Percentiles rank a stretch among this genome's conserved stretches.
Conservation (phyloP, 441 rosid genomes). For the Populus hybrid region DNA sequence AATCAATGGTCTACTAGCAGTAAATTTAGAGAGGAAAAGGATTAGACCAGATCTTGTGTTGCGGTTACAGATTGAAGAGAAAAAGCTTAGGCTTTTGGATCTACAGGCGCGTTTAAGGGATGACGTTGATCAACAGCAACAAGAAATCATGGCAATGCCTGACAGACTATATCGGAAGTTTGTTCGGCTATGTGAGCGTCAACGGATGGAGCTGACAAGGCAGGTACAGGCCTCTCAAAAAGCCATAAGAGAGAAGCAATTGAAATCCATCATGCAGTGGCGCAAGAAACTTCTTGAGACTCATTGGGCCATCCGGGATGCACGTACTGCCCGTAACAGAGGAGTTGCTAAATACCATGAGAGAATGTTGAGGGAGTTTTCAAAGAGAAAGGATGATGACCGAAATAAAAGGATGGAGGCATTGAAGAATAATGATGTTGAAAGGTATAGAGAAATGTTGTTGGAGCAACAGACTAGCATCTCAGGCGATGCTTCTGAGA, state of each 20-base stretch:
- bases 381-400: constrained; percentile 96
- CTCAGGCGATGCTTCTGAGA: constrained; percentile 93
- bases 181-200: constrained; percentile 97
- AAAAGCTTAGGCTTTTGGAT: constrained; percentile 79
- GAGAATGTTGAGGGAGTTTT: constrained; percentile 91
- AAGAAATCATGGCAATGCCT: constrained; percentile 99
- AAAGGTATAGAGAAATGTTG: constrained; percentile 98
- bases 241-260: constrained; percentile 89
- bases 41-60: constrained; percentile 99
- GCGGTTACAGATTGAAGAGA: constrained; percentile 97
- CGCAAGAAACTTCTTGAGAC: constrained; percentile 99
- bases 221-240: constrained; percentile 89
- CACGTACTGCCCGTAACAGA: constrained; percentile 97
- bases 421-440: constrained; percentile 98
- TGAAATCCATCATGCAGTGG: constrained; percentile 98
- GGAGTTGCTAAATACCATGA: constrained; percentile 99
- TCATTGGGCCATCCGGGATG: constrained; percentile 99
- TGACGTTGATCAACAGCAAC: constrained; percentile 95
- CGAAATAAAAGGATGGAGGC: constrained; percentile 99
- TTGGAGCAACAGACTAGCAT: constrained; percentile 96
- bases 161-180: constrained; percentile 98
- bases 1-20: constrained; percentile 77
- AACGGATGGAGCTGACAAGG: constrained; percentile 86
- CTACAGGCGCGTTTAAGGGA: constrained; percentile 90
- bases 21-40: constrained; percentile 96